A percentile compares a stretch with the other conserved stretches of the same genome.
These are phyloP conservation scores for Zizania palustris DNA, from an alignment of 202 grass and related monocot species.

Conservation along the genomic window DNA sequence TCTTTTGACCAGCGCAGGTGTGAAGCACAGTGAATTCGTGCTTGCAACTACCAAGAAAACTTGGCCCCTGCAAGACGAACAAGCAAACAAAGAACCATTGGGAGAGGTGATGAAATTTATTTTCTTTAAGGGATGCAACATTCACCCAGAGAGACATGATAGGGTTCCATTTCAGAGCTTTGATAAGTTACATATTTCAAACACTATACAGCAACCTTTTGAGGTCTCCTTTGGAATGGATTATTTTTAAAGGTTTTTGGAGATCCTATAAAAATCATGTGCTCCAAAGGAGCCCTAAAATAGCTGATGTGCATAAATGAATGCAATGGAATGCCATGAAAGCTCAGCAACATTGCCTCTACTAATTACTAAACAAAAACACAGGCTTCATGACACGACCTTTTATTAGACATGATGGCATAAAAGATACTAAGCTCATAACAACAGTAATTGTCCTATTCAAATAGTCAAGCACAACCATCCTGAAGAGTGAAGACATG, in stretches of 20 bases:
- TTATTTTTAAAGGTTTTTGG: neutral
- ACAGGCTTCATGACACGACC: neutral
- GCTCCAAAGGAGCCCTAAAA: neutral
- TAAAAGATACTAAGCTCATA: neutral
- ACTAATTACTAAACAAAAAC: neutral
- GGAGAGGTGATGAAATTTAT: conserved; percentile 32
- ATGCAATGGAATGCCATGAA: neutral
- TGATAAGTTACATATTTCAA: conserved; percentile 32
- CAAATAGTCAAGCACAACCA: conserved; percentile 20
- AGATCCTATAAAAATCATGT: neutral
- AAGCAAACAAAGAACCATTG: conserved; percentile 41
- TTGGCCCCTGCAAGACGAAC: conserved; percentile 52
- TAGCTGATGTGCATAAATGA: neutral
- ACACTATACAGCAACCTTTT: no score
- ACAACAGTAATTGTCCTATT: neutral
- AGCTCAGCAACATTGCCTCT: conserved; percentile 4
- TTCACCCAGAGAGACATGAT: conserved; percentile 34
- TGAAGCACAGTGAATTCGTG: conserved; percentile 45
- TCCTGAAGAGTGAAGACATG: no score
- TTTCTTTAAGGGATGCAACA: conserved; percentile 37
- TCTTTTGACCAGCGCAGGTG: conserved; percentile 52
- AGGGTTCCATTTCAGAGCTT: conserved; percentile 38
- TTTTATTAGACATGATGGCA: neutral
- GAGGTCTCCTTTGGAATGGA: no score
- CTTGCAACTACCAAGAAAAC: conserved; percentile 53